Percentiles rank a stretch among this genome's conserved stretches.
Evolutionary conservation across 331 rosid species (phyloP).

Genomic region (Spiraea crenata): DNA sequence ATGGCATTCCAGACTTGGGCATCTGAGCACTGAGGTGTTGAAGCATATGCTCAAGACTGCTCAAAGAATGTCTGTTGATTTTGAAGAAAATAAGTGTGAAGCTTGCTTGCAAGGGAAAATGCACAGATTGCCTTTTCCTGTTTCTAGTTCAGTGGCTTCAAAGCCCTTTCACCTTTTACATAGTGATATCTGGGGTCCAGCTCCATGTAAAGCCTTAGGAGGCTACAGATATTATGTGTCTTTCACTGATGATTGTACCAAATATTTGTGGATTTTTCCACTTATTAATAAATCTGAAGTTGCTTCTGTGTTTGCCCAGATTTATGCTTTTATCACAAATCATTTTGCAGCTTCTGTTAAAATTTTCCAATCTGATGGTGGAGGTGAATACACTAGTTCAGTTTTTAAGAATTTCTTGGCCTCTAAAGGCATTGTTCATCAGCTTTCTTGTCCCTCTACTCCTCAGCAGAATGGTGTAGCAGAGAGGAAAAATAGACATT

Average conservation of each 20-base stretch:
- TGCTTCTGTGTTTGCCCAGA: neutral
- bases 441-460: neutral
- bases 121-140: no score
- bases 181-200: neutral
- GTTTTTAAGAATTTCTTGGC: neutral
- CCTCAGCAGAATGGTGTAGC: neutral
- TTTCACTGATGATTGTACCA: neutral
- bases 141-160: no score
- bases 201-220: neutral
- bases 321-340: neutral
- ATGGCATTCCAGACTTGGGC: no score
- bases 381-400: neutral
- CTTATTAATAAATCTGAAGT: neutral
- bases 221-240: neutral
- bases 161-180: neutral
- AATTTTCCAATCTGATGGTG: neutral
- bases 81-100: no score
- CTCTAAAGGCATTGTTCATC: neutral
- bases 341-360: neutral
- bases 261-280: neutral
- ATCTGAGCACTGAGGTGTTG: no score
- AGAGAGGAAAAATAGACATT: neutral
- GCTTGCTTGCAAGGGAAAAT: no score
- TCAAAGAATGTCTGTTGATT: no score
- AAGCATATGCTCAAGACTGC: no score